phyloP scores from a whole-genome alignment of 768 basidiomycete genomes.

The Leccinum rimulosum region DNA sequence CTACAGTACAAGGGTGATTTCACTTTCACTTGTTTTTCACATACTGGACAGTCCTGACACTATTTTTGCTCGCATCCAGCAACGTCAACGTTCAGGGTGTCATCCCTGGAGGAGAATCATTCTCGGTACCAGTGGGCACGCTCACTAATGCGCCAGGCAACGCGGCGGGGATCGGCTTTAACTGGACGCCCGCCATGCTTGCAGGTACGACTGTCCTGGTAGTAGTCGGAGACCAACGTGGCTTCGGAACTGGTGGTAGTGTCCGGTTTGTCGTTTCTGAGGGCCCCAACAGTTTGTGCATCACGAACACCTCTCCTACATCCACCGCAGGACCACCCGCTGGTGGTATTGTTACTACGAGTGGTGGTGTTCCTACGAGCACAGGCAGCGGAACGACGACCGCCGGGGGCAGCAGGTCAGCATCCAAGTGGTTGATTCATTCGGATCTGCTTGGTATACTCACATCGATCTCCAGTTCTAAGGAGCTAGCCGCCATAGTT shows the following conservation, averaged over 20 bases:
- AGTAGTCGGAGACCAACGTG: not conserved
- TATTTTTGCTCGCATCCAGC: not conserved
- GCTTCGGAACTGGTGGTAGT: not conserved
- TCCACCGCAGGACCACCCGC: not conserved
- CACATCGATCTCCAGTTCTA: not conserved
- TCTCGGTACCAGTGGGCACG: not conserved
- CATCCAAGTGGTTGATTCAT: not conserved
- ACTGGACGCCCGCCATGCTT: not conserved
- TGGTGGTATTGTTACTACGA: not conserved
- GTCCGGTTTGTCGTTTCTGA: not conserved
- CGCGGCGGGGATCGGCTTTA: not conserved
- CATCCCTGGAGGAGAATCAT: not conserved
- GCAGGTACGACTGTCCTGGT: not conserved
- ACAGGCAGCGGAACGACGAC: not conserved
- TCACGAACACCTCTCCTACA: not conserved
- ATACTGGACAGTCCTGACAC: not conserved
- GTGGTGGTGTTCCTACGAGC: not conserved
- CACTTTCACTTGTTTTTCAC: not conserved
- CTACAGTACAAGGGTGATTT: not conserved
- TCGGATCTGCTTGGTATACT: not conserved
- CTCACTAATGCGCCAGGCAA: not conserved
- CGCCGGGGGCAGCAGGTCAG: not conserved
- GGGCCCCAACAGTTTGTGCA: not conserved
- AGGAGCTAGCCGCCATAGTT: not conserved
- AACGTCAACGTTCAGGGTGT: not conserved